Percentiles rank a stretch among this genome's conserved stretches.
Conservation (phyloP, 257 asterid genomes). For the Petunia axillaris region DNA sequence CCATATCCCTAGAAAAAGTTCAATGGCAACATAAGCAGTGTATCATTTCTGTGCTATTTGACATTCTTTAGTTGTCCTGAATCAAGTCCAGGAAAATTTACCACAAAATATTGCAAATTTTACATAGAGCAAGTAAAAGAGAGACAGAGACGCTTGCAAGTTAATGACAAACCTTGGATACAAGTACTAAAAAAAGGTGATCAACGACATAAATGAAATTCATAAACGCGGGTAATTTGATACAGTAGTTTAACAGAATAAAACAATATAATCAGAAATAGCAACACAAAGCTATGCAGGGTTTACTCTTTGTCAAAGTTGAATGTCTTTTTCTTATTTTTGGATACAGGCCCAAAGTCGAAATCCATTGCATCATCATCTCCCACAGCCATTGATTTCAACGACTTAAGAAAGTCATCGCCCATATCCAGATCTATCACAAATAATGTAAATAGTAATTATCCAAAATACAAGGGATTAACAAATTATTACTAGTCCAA, state of each 20-base stretch:
- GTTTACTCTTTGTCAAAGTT: constrained; percentile 64
- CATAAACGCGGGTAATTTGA: neutral
- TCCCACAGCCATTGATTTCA: constrained; percentile 72
- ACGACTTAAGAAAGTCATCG: constrained; percentile 73
- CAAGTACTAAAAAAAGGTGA: neutral
- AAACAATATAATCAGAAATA: constrained; percentile 26
- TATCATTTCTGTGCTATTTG: constrained; percentile 20
- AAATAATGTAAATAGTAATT: constrained; percentile 33
- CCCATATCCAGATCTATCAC: constrained; percentile 79
- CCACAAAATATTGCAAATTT: constrained; percentile 6
- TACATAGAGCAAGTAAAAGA: neutral
- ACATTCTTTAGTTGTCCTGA: constrained; percentile 24
- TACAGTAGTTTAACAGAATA: constrained; percentile 21
- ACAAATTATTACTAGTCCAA: neutral
- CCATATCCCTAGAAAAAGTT: constrained; percentile 72
- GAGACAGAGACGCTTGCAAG: constrained; percentile 14
- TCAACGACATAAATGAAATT: neutral
- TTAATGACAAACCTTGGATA: constrained; percentile 16
- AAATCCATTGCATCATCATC: constrained; percentile 72
- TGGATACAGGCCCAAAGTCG: constrained; percentile 67
- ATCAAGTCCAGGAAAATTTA: constrained; percentile 18
- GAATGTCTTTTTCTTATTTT: constrained; percentile 75
- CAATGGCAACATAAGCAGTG: constrained; percentile 12
- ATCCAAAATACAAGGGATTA: constrained; percentile 23
- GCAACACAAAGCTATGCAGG: constrained; percentile 30